Conservation (phyloP, 1,284 basidiomycete genomes). For the Austroboletus olivaceoglutinosus region DNA sequence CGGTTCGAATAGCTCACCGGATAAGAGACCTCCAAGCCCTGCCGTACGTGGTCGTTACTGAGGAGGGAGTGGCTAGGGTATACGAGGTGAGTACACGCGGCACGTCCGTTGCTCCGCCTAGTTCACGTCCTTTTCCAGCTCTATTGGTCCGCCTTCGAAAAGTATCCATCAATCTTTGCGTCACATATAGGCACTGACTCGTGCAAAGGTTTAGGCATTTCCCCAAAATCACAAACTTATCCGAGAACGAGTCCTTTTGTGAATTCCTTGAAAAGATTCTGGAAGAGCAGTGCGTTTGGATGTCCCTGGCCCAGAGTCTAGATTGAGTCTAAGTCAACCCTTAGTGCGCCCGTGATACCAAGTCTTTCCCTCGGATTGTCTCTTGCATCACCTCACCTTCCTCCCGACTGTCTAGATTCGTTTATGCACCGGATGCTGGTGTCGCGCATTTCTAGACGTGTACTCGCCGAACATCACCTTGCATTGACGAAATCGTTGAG, state of each 20-base stretch:
- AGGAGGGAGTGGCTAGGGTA: constrained; percentile 80
- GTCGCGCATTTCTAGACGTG: constrained; percentile 85
- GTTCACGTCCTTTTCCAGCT: constrained; percentile 43
- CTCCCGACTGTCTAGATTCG: constrained; percentile 76
- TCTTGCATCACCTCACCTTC: constrained; percentile 73
- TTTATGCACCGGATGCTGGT: constrained; percentile 92
- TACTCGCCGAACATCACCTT: constrained; percentile 88
- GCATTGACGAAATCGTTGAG: constrained; percentile 68
- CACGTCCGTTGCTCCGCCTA: neutral
- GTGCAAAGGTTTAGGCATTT: constrained; percentile 67
- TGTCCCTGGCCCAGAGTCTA: neutral
- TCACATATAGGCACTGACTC: constrained; percentile 10
- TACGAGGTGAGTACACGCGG: constrained; percentile 64
- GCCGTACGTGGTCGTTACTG: constrained; percentile 86
- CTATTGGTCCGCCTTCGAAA: constrained; percentile 81
- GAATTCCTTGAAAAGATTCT: constrained; percentile 64
- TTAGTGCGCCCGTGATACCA: constrained; percentile 73
- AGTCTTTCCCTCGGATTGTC: constrained; percentile 75
- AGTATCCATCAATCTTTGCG: constrained; percentile 41
- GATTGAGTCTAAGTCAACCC: constrained; percentile 10
- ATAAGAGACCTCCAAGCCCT: constrained; percentile 83
- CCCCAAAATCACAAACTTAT: constrained; percentile 69
- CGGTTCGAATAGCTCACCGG: constrained; percentile 85
- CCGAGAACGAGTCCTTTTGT: constrained; percentile 82
- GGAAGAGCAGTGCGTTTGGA: constrained; percentile 64